Percentiles rank a stretch among this genome's conserved stretches.
Conservation (phyloP, 108 stramenopile species). For the Nitzschia sp. region DNA sequence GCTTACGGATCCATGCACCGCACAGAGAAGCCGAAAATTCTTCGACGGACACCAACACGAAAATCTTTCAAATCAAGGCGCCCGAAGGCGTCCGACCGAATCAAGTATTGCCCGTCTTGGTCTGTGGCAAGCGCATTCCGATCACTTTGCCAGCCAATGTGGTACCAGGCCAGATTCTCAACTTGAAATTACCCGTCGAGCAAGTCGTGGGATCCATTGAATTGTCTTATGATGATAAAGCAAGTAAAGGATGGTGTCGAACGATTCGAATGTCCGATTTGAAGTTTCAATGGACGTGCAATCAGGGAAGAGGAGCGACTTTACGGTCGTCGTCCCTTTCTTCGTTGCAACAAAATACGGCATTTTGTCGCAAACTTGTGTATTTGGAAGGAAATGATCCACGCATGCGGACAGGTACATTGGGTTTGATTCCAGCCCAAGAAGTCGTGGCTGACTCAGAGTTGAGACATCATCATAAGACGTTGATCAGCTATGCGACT, state of each 20-base stretch:
- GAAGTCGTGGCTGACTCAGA: slow-evolving; percentile 75
- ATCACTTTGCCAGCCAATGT: slow-evolving; percentile 90
- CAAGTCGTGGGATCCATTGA: slow-evolving; percentile 40
- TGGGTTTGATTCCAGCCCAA: slow-evolving; percentile 66
- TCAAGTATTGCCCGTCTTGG: slow-evolving; percentile 87
- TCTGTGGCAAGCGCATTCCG: slow-evolving; percentile 84
- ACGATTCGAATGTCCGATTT: slow-evolving; percentile 81
- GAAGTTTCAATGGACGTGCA: slow-evolving; percentile 91
- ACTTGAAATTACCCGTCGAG: slow-evolving; percentile 84
- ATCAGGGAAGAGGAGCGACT: slow-evolving; percentile 48
- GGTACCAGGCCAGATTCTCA: slow-evolving; percentile 81
- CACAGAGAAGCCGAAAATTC: slow-evolving; percentile 22
- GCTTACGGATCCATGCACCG: slow-evolving; percentile 81
- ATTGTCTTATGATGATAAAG: slow-evolving; percentile 62
- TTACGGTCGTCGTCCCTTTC: not conserved
- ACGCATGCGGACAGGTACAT: slow-evolving; percentile 66
- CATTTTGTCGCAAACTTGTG: slow-evolving; percentile 77
- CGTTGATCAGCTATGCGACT: slow-evolving; percentile 71
- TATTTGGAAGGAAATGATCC: slow-evolving; percentile 85
- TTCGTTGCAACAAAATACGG: slow-evolving; percentile 19
- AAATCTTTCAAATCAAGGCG: slow-evolving; percentile 88
- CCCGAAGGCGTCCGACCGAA: slow-evolving; percentile 81
- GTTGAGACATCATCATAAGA: slow-evolving; percentile 35
- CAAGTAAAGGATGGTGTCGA: slow-evolving; percentile 83
- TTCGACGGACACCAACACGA: slow-evolving; percentile 55